phyloP scores from a whole-genome alignment of 1,284 basidiomycete genomes.

The Cryptococcus sp. region DNA sequence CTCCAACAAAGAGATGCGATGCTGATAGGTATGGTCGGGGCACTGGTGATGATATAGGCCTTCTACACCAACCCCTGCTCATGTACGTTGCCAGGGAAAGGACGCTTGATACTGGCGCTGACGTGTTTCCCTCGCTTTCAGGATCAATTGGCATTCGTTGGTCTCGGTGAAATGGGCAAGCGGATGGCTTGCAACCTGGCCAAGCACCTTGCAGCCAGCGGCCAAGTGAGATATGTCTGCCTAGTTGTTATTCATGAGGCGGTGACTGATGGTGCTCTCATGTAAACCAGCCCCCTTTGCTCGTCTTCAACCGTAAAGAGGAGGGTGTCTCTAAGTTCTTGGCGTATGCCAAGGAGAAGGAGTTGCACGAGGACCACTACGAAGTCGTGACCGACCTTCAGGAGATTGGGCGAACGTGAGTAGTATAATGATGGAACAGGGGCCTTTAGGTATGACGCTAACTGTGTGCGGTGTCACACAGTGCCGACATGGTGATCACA shows the following conservation, averaged over 20 bases:
- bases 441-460: background rate
- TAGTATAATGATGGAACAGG: background rate
- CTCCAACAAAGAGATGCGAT: too few relatives aligned
- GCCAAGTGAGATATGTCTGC: conserved; percentile 8
- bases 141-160: conserved; percentile 48
- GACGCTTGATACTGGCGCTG: background rate
- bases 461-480: conserved; percentile 30
- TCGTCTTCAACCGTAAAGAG: conserved; percentile 47
- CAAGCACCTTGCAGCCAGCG: conserved; percentile 17
- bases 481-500: conserved; percentile 75
- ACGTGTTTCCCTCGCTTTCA: conserved; percentile 5
- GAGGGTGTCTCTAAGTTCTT: conserved; percentile 41
- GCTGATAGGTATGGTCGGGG: background rate
- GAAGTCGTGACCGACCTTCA: conserved; percentile 35
- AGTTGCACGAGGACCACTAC: conserved; percentile 31
- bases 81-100: conserved; percentile 22
- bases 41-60: conserved; percentile 27
- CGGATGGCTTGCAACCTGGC: conserved; percentile 49
- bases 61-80: conserved; percentile 35
- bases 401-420: conserved; percentile 45
- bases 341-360: conserved; percentile 28
- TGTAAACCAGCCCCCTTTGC: conserved; percentile 36
- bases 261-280: background rate
- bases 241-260: background rate
- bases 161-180: conserved; percentile 50